Conservation (phyloP, 2,329 filamentous ascomycete species). For the Gaeumannomyces tritici region DNA sequence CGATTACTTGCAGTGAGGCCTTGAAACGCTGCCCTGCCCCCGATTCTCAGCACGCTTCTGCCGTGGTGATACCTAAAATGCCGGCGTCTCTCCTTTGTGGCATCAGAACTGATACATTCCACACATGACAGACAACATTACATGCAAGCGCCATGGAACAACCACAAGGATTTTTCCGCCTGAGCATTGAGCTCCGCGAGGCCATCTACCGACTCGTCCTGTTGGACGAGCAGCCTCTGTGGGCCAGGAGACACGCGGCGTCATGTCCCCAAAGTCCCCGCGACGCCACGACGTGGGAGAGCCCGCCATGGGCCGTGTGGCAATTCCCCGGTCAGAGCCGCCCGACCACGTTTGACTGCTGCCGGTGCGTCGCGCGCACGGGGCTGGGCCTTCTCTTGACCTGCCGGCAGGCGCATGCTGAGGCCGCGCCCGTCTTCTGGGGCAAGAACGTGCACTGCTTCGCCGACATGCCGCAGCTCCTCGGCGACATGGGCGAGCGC, state of each 20-base stretch:
- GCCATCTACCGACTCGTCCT: conserved; percentile 7
- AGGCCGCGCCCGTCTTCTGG: conserved; percentile 11
- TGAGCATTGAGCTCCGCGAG: background rate
- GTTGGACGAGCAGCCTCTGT: conserved; percentile 5
- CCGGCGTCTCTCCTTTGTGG: too few relatives aligned
- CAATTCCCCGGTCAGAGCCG: background rate
- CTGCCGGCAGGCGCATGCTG: conserved; percentile 8
- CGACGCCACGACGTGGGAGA: background rate
- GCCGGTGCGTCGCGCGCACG: conserved; percentile 1
- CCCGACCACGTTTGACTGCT: background rate
- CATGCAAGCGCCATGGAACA: background rate
- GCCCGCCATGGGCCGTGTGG: background rate
- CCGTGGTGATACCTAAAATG: too few relatives aligned
- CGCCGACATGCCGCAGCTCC: background rate
- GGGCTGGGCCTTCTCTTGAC: conserved; percentile 7
- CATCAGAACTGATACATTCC: background rate
- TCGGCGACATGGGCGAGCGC: conserved; percentile 2
- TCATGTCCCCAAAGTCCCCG: background rate
- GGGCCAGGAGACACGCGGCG: conserved; percentile 4
- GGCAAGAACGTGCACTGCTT: conserved; percentile 8
- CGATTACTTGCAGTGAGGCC: too few relatives aligned
- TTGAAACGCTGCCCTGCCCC: background rate
- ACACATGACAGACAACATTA: background rate
- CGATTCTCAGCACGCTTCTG: background rate
- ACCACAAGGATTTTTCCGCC: background rate